Conservation (phyloP, 2,329 filamentous ascomycete genomes). For the Mycogone perniciosa region DNA sequence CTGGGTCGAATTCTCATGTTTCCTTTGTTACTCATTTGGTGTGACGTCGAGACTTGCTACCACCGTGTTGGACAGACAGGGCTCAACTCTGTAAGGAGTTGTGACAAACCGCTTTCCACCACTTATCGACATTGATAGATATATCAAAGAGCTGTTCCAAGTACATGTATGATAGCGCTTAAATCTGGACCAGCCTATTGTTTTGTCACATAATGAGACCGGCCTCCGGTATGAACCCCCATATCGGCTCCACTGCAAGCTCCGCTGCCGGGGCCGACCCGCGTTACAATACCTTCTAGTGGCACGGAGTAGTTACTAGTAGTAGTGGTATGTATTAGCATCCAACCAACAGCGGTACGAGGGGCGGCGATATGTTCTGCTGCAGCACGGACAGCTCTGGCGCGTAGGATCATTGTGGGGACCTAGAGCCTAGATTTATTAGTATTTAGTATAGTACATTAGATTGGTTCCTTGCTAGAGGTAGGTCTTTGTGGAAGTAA, state of each 20-base stretch:
- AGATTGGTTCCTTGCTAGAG: too few species aligned
- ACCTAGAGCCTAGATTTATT: too few species aligned
- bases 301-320: not conserved
- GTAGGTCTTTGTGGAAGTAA: too few species aligned
- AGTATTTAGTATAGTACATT: too few species aligned
- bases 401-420: not conserved
- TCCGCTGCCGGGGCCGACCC: slow-evolving; percentile 2
- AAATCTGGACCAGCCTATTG: not conserved
- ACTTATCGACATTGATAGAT: slow-evolving; percentile 1
- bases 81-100: not conserved
- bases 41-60: slow-evolving; percentile 2
- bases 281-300: slow-evolving; percentile 2
- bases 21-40: slow-evolving; percentile 7
- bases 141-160: not conserved
- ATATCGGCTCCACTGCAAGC: slow-evolving; percentile 3
- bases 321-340: not conserved
- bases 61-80: not conserved
- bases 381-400: slow-evolving; percentile 11
- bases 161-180: not conserved
- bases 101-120: slow-evolving; percentile 2
- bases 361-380: slow-evolving; percentile 13
- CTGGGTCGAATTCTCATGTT: slow-evolving; percentile 12
- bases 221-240: slow-evolving; percentile 16
- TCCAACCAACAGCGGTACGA: not conserved
- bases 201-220: not conserved